Conservation (phyloP, 2,329 filamentous ascomycete genomes). For the Chrysoporthe austroafricana region DNA sequence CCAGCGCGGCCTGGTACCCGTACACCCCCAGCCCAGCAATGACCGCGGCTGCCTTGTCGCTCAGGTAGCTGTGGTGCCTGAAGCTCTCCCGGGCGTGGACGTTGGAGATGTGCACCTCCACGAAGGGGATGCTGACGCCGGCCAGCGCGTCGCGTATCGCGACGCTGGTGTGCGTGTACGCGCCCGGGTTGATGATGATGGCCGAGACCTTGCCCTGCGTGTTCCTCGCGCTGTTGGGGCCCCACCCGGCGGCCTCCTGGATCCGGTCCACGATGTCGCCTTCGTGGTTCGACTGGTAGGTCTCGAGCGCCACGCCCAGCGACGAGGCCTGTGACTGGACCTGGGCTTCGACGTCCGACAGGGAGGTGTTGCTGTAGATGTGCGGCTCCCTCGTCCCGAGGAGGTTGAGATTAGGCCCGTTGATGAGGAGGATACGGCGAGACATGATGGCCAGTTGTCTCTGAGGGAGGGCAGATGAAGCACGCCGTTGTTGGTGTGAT, state of each 20-base stretch:
- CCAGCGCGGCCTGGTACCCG: conserved; percentile 65
- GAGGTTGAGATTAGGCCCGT: conserved; percentile 83
- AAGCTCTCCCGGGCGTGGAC: conserved; percentile 73
- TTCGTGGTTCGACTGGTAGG: conserved; percentile 80
- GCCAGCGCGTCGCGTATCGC: conserved; percentile 75
- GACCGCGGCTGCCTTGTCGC: conserved; percentile 75
- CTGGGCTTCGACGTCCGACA: conserved; percentile 60
- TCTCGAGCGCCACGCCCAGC: conserved; percentile 53
- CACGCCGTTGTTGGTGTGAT: neutral
- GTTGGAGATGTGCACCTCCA: conserved; percentile 79
- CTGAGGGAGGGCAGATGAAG: neutral
- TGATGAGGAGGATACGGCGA: conserved; percentile 69
- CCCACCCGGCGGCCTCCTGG: conserved; percentile 60
- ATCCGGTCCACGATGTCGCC: conserved; percentile 75
- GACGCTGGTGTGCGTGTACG: conserved; percentile 76
- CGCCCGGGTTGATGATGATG: conserved; percentile 77
- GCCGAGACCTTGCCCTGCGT: conserved; percentile 54
- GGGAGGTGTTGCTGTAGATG: conserved; percentile 72
- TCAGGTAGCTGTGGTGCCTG: conserved; percentile 71
- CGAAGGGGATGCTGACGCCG: conserved; percentile 71
- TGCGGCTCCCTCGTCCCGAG: conserved; percentile 75
- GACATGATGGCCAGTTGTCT: conserved; percentile 36
- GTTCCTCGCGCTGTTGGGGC: conserved; percentile 18
- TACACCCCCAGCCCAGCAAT: conserved; percentile 70
- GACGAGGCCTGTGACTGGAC: conserved; percentile 53